These are phyloP conservation scores for Carpinus viminea DNA, from an alignment of 306 rosid species.

Conservation along the genomic window DNA sequence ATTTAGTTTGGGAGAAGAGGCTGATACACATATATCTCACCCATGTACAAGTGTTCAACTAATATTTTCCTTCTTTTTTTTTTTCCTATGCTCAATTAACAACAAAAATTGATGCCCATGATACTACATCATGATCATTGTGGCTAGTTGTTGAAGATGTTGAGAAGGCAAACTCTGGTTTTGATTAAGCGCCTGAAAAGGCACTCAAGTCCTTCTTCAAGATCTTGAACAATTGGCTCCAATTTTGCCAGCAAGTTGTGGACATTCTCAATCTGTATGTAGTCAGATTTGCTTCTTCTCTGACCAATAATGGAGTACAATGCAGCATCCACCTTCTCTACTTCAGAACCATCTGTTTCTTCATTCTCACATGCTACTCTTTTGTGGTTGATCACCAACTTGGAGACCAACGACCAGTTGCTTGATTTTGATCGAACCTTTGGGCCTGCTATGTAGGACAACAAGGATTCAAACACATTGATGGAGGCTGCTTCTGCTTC, in stretches of 20 bases:
- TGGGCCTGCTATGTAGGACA: constrained; percentile 40
- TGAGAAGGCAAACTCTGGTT: constrained; percentile 24
- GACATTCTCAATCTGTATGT: not conserved
- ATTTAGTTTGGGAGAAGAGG: not conserved
- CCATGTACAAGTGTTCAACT: constrained; percentile 3
- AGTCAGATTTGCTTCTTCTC: not conserved
- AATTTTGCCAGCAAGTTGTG: not conserved
- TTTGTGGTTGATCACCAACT: constrained; percentile 31
- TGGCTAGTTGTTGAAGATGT: constrained; percentile 17
- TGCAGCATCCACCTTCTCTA: constrained; percentile 25
- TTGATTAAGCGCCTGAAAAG: constrained; percentile 13
- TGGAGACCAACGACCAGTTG: constrained; percentile 45
- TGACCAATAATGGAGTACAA: not conserved
- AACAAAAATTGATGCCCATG: not conserved
- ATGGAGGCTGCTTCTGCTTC: constrained; percentile 40
- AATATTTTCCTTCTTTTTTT: constrained; percentile 12
- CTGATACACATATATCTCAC: not conserved
- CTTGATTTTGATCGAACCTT: constrained; percentile 27
- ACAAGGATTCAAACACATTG: constrained; percentile 41
- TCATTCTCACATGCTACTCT: constrained; percentile 30
- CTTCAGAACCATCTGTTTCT: constrained; percentile 35
- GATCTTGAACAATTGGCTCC: constrained; percentile 18
- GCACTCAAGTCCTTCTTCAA: constrained; percentile 23
- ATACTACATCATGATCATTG: not conserved
- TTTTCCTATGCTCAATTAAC: not conserved